Evolutionary conservation across 1,284 basidiomycete species (phyloP).

Genomic region (Amylostereum chailletii): DNA sequence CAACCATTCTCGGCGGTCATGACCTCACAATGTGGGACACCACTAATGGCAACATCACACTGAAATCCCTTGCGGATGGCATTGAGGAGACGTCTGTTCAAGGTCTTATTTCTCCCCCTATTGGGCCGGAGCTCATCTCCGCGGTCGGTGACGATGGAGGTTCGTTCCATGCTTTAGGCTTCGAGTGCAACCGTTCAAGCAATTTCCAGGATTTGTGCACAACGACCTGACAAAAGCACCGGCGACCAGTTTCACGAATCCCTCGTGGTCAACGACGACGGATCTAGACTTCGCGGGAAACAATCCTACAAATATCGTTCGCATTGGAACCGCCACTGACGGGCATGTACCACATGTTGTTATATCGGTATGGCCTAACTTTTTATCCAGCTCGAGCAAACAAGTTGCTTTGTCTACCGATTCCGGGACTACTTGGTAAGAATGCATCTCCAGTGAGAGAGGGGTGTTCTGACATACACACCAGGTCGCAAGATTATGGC

Average conservation of each 20-base stretch:
- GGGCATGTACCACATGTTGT: conserved; percentile 18
- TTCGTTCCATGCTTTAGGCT: conserved; percentile 13
- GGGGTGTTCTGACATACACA: neutral
- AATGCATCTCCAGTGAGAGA: neutral
- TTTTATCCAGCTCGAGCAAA: conserved; percentile 24
- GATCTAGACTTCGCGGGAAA: conserved; percentile 56
- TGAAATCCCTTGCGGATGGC: conserved; percentile 52
- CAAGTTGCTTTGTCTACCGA: conserved; percentile 50
- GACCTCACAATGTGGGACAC: conserved; percentile 51
- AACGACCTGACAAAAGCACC: conserved; percentile 37
- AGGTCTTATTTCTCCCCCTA: conserved; percentile 43
- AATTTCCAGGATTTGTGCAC: conserved; percentile 29
- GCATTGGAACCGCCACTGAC: conserved; percentile 36
- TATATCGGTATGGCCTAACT: neutral
- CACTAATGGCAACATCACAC: conserved; percentile 40
- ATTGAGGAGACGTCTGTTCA: conserved; percentile 55
- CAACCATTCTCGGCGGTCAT: conserved; percentile 49
- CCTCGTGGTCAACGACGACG: conserved; percentile 39
- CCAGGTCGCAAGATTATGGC: conserved; percentile 38
- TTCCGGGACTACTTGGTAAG: conserved; percentile 42
- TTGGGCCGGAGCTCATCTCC: conserved; percentile 41
- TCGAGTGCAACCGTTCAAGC: neutral
- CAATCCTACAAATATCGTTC: conserved; percentile 42
- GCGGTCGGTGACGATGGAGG: conserved; percentile 50
- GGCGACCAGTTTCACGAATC: conserved; percentile 33